Evolutionary conservation across 73 alveolate genomes (phyloP).

Genomic region (Durusdinium trenchii): DNA sequence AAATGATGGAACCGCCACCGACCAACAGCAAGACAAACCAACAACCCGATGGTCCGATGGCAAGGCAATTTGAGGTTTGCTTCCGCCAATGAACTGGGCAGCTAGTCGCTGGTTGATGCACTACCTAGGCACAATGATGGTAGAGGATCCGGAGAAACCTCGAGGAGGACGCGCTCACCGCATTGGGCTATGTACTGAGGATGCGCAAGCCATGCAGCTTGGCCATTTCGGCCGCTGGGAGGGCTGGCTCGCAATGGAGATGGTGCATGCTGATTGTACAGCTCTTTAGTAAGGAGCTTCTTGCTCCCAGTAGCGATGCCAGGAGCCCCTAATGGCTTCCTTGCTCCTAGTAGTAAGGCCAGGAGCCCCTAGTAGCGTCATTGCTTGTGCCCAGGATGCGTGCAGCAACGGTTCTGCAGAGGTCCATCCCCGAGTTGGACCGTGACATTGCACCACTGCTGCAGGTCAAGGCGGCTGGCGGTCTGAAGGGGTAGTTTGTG

Average conservation of each 20-base stretch:
- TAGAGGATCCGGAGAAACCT: constrained; percentile 22
- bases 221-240: not conserved
- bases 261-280: not conserved
- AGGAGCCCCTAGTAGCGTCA: too few species aligned
- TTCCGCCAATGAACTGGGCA: too few species aligned
- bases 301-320: too few species aligned
- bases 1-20: not conserved
- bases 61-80: too few species aligned
- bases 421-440: constrained; percentile 5
- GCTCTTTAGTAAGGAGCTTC: too few species aligned
- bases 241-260: not conserved
- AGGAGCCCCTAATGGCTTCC: too few species aligned
- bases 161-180: constrained; percentile 62
- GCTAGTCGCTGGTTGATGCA: too few species aligned
- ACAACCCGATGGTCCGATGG: too few species aligned
- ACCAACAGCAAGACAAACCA: too few species aligned
- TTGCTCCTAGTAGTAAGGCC: too few species aligned
- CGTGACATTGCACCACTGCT: constrained; percentile 35
- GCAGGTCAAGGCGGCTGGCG: constrained; percentile 8
- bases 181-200: constrained; percentile 63
- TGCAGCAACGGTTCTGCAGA: constrained; percentile 17
- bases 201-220: constrained; percentile 56
- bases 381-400: not conserved
- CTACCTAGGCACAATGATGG: constrained; percentile 51
- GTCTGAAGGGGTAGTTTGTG: not conserved